These are phyloP conservation scores for Leptomonas seymouri DNA, from an alignment of 208 protist genomes.

Conservation along the genomic window DNA sequence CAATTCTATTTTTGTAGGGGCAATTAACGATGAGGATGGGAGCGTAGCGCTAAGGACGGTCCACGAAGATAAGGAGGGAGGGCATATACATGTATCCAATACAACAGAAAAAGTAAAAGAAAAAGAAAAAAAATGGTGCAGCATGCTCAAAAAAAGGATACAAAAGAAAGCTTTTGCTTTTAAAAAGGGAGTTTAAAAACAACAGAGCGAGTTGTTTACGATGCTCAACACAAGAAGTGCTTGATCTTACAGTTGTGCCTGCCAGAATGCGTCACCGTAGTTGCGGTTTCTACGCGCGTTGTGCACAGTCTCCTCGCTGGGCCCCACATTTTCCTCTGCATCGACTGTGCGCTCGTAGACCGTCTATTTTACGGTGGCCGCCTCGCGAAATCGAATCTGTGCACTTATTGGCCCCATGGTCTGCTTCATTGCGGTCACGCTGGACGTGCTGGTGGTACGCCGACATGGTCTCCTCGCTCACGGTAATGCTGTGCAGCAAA, in stretches of 20 bases:
- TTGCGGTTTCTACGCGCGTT: slow-evolving; percentile 1
- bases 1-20: too few species aligned
- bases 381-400: slow-evolving; percentile 19
- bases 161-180: slow-evolving; percentile 1
- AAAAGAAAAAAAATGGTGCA: neutral
- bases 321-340: slow-evolving; percentile 3
- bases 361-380: slow-evolving; percentile 11
- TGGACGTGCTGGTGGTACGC: slow-evolving; percentile 7
- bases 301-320: slow-evolving; percentile 16
- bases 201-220: neutral
- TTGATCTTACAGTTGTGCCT: neutral
- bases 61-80: too few species aligned
- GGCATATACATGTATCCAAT: too few species aligned
- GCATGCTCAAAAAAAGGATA: neutral
- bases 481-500: slow-evolving; percentile 39
- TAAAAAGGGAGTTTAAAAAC: neutral
- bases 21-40: too few species aligned
- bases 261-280: slow-evolving; percentile 11
- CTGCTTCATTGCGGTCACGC: neutral
- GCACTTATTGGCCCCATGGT: neutral
- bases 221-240: neutral
- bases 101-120: too few species aligned
- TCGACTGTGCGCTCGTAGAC: slow-evolving; percentile 9
- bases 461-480: slow-evolving; percentile 10
- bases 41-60: too few species aligned